These are phyloP conservation scores for Stephania japonica DNA, from an alignment of 164 flowering plant genomes.

Conservation along the genomic window DNA sequence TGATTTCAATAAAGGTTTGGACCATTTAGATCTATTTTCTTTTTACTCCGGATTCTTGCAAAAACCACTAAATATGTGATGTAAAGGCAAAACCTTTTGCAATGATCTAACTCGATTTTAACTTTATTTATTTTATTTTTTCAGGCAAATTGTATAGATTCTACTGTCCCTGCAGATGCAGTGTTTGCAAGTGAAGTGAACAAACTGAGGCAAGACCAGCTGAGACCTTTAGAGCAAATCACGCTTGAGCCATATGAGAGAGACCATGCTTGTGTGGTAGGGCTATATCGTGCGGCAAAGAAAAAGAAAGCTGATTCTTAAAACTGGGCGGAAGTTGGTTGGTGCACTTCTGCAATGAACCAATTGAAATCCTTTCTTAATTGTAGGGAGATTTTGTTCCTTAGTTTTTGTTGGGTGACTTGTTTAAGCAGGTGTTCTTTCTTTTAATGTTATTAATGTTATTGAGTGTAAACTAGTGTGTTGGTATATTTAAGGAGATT, in stretches of 20 bases:
- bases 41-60: neutral
- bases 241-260: constrained; percentile 91
- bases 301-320: constrained; percentile 47
- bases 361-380: neutral
- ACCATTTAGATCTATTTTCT: neutral
- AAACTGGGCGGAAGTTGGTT: neutral
- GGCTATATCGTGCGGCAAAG: constrained; percentile 80
- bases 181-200: constrained; percentile 85
- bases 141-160: constrained; percentile 94
- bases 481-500: no score
- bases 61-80: neutral
- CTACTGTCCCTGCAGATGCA: constrained; percentile 81
- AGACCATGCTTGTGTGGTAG: constrained; percentile 99
- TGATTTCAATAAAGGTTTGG: constrained; percentile 90
- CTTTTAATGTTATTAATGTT: no score
- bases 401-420: no score
- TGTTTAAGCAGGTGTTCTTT: no score
- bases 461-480: no score
- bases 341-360: neutral
- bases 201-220: constrained; percentile 75
- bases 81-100: no score
- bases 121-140: neutral
- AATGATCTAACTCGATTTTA: no score
- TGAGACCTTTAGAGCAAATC: constrained; percentile 77
- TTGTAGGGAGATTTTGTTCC: neutral